Evolutionary conservation across 129 eudicot species (phyloP).

Genomic region (Arctium lappa): DNA sequence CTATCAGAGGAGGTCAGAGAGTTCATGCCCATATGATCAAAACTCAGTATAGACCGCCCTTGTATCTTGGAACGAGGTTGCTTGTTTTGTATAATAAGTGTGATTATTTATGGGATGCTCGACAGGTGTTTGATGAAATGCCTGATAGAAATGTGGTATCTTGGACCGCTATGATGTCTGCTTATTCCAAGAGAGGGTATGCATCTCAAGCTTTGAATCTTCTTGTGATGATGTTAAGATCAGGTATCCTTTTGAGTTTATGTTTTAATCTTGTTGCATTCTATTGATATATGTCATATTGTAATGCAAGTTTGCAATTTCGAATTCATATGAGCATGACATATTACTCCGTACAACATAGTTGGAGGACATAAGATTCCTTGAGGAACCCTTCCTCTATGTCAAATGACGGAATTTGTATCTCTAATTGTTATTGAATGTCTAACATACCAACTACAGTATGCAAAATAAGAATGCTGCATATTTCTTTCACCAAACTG

Average conservation of each 20-base stretch:
- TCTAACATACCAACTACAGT: no score
- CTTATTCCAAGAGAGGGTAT: conserved; percentile 59
- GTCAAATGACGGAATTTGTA: no score
- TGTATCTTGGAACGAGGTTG: conserved; percentile 74
- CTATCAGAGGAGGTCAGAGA: conserved; percentile 76
- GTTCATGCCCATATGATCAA: conserved; percentile 91
- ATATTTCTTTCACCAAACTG: no score
- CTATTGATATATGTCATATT: background rate
- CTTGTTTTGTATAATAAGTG: conserved; percentile 62
- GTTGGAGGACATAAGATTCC: no score
- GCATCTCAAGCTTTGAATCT: conserved; percentile 52
- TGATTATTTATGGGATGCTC: conserved; percentile 59
- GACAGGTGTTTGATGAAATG: conserved; percentile 84
- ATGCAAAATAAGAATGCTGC: no score
- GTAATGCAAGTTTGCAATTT: background rate
- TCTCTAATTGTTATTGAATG: no score
- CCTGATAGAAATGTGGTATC: conserved; percentile 82
- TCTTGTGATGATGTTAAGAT: conserved; percentile 73
- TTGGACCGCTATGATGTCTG: conserved; percentile 91
- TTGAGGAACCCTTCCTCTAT: no score
- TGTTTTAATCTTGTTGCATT: background rate
- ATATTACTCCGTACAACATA: no score
- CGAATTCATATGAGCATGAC: background rate
- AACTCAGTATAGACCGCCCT: conserved; percentile 55
- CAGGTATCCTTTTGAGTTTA: conserved; percentile 51